Base-by-base conservation (phyloP, 2,329 filamentous ascomycete species). In the Alternaria conjuncta region DNA sequence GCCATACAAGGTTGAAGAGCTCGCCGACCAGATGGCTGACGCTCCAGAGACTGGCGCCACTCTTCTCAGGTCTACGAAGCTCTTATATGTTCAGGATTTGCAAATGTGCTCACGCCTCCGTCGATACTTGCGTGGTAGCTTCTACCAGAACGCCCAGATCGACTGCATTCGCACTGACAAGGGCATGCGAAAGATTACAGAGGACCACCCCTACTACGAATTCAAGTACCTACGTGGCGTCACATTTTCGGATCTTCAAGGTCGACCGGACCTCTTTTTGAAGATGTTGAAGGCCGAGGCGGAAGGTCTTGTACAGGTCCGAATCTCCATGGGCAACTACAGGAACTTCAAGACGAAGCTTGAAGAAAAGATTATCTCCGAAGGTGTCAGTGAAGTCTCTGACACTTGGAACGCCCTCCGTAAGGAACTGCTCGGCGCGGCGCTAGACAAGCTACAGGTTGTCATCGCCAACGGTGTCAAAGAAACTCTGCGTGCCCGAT, bases 231-330 rank as follows among this genome's bases (percentile, higher is more conserved):
- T 99, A 20, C 89, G 93, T 68, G 94, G 96, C 72, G 94, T 97
- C 80, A 92, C 92, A 8, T 91, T 97, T 65, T 84, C 85, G 45
- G 92, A 96, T 69, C 87, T 98, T 63, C 91, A 93, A 3, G 88
- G 89, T 56, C 90, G 92, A 57, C 96, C 96, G 1, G 94, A 97
- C 68, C 85, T 97, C 25, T 99, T 96, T 78, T 83, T 99, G 60
- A 95, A 96, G 82, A 99, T 99, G 96, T 89, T 98, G 79, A 96
- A 94, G 78, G 96, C 96, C 2, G 96, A 99, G 79, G 92, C 96
- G 73, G 96, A 99, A 78, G 94, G 95, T 3, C 84, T 99, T 2
- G 87, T 99, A 13, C 93, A 97, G 63, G 92, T 99, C 58, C 90
- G 88, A 70, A 88, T 98, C 18, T 87, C 87, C 13, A 87, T 98